Evolutionary conservation across 257 asterid genomes (phyloP), one percentile per base, ranked within the genome.

Genomic region (Anisodus acutangulus): DNA sequence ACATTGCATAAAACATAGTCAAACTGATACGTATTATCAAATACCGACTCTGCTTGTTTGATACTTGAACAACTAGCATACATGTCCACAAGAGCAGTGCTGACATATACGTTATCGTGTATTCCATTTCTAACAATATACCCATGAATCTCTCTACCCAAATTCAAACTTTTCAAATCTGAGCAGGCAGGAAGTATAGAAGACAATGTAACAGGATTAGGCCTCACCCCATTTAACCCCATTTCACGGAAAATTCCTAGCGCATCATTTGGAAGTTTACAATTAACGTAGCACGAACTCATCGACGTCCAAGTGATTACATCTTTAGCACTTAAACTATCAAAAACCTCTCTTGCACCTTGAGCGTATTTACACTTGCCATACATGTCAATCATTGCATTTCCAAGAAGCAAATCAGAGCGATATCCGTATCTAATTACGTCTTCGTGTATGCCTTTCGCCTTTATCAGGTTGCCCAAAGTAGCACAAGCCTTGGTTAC

Each of bases 301-400:
- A 91, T 91, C 6, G 96, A 91, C 0, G 97, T 93, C 94, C 95
- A 93, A 47, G 97, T 86, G 80, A 93, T 90, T 76, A 92, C 96
- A 87, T 93, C 96, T 86, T 86, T 92, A 45, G 83, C 80, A 83
- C 51, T 69, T 85, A 93, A 82, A 68, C 70, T 87, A 62, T 80
- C 74, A 70, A 92, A 90, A 82, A 93, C 94, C 72, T 76, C 84
- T 64, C 87, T 90, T 26, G 93, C 97, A 57, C 97, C 97, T 59
- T 88, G 88, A 81, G 64, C 82, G 78, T 82, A 80, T 88, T 86
- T 90, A 64, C 97, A 92, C 91, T 92, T 93, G 64, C 92, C 95
- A 84, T 88, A 92, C 95, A 92, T 91, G 84, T 92, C 92, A 88
- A 93, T 88, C 82, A 93, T 67, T 9, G 92, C 95, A 89, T 92